Base-by-base conservation (phyloP, 805 yeast genomes). In the Suhomyces faveliae region DNA sequence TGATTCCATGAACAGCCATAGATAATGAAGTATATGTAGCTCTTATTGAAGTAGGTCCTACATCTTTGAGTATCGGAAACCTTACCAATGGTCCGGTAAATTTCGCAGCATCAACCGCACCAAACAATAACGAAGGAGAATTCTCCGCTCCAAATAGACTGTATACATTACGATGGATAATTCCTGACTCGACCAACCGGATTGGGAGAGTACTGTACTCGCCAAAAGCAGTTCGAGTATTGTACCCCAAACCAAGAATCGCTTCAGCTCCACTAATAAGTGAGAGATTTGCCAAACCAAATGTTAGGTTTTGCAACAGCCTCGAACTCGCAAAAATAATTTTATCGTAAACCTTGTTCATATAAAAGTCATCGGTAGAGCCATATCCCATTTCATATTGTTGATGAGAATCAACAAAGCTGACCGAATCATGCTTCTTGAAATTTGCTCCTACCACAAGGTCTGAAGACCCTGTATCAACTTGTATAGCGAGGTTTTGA, bases 31-130 rank as follows among this genome's bases (percentile, higher is more conserved):
- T 47, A 30, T 46, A 48, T 37, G 40, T 48, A 19, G 19, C 20
- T 29, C 49, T 44, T 4, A 51, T 21, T 2, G 48, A 17, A 10
- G 13, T 40, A 15, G 50, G 47, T 15, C 56, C 57, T 15, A 57
- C 47, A 35, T 47, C 46, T 13, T 37, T 39, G 35, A 40, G 41
- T 8, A 59, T 41, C 13, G 58, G 54, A 11, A 51, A 52, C 35
- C 45, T 55, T 23, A 48, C 49, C 25, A 66, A 52, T 2, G 53
- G 43, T 10, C 64, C 71, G 9, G 42, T 24, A 50, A 60, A 67
- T 51, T 64, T 64, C 35, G 57, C 57, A 17, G 57, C 46, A 51
- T 67, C 70, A 40, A 67, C 56, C 27, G 67, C 73, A 5, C 73
- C 73, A 54, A 68, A 68, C 23, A 67, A 45, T 20, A 68, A 52